Evolutionary conservation across 352 stramenopile genomes (phyloP), one percentile per base, ranked within the genome.

Genomic region (Thraustotheca clavata): DNA sequence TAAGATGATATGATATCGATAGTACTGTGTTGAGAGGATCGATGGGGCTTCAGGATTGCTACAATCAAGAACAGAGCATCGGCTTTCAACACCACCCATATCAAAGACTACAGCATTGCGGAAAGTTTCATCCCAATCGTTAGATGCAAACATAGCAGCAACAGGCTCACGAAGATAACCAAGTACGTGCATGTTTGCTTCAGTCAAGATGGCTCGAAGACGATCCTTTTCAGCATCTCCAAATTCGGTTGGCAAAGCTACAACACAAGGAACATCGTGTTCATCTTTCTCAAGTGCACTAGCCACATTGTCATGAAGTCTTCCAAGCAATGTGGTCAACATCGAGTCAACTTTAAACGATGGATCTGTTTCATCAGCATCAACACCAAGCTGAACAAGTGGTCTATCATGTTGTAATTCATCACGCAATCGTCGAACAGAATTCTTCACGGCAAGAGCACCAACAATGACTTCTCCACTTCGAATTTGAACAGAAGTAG

Each of bases 1-100:
- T 2, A 18, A 27, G 20, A 11, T 11, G 29, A n/a, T 57, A 62
- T 32, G 77, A 88, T 14, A 32, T 67, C 9, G 55, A 34, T 4
- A 65, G 63, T 6, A 72, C 50, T 35, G 75, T 72, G 57, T 22
- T 57, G 63, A 40, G 7, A 62, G 24, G 33, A 62, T 62, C 7
- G 12, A 22, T 12, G 57, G 57, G 29, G 57, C 46, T 12, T 29
- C 33, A 29, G 47, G 4, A 27, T 62, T 40, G 11, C 38, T 14
- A 40, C 54, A 62, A 46, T 83, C 32, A 0, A 91, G 67, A 22
- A 89, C 40, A 1, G 77, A 82, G 18, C 86, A 68, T 11, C 73
- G 76, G 34, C 79, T 86, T 4, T 71, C 57, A 57, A 74, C 86
- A 36, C 79, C 81, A 33, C 81, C 81, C 60, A 90, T 88, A 59